phyloP scores from a whole-genome alignment of 805 yeast species.

The Candida sanyiensis region DNA sequence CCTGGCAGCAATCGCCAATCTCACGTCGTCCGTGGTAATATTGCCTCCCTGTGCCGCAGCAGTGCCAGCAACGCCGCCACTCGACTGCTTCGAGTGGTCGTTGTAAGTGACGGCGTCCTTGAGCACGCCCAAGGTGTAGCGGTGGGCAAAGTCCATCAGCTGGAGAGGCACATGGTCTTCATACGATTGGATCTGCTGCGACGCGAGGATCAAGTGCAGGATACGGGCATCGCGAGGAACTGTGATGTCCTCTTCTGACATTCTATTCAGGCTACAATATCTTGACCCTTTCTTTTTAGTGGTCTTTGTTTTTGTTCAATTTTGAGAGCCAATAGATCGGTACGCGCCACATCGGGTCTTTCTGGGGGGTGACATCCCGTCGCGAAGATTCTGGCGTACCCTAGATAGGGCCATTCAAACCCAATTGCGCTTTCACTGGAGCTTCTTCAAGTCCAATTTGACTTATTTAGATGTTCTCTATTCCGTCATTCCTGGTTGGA shows the following conservation, averaged over 20 bases:
- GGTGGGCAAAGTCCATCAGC: constrained; percentile 92
- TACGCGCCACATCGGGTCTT: too few relatives aligned
- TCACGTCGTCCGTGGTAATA: constrained; percentile 80
- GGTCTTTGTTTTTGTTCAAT: too few relatives aligned
- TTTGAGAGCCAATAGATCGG: too few relatives aligned
- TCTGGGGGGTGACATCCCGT: too few relatives aligned
- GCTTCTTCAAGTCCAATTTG: too few relatives aligned
- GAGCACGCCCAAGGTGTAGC: constrained; percentile 78
- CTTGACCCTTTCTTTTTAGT: too few relatives aligned
- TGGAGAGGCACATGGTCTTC: constrained; percentile 96
- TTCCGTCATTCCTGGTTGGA: too few relatives aligned
- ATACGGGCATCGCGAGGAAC: constrained; percentile 87
- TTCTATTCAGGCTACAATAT: too few relatives aligned
- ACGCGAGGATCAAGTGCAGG: constrained; percentile 83
- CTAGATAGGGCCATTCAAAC: too few relatives aligned
- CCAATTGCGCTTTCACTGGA: too few relatives aligned
- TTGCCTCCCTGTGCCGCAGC: constrained; percentile 39
- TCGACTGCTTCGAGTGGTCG: constrained; percentile 55
- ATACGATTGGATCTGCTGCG: constrained; percentile 85
- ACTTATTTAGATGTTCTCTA: too few relatives aligned
- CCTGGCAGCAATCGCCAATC: constrained; percentile 88
- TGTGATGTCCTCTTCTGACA: constrained; percentile 26
- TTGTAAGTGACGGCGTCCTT: constrained; percentile 86
- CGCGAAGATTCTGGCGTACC: too few relatives aligned
- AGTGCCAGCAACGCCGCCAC: constrained; percentile 1